Evolutionary conservation across 2,329 filamentous ascomycete genomes (phyloP).

Genomic region (Fusarium mangiferae): DNA sequence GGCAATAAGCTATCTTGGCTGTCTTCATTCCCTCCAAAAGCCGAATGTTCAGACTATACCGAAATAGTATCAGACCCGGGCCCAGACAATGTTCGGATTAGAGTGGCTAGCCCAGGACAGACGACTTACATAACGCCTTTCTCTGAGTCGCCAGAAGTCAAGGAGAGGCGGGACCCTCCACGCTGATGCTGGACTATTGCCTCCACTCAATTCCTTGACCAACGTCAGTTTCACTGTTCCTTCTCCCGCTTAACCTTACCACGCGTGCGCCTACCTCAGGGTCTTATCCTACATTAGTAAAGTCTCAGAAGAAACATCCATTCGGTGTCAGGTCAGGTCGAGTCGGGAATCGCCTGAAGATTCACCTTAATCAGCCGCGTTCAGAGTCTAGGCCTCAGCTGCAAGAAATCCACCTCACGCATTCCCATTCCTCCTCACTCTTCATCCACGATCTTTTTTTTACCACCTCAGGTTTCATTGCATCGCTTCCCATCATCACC

Average conservation of each 20-base stretch:
- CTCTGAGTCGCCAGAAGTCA: slow-evolving; percentile 30
- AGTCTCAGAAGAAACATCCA: background rate
- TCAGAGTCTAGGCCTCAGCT: slow-evolving; percentile 2
- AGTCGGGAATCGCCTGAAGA: background rate
- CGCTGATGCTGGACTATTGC: background rate
- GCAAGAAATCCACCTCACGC: background rate
- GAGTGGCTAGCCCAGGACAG: slow-evolving; percentile 16
- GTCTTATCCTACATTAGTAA: slow-evolving; percentile 1
- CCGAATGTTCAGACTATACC: slow-evolving; percentile 14
- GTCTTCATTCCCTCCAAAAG: slow-evolving; percentile 7
- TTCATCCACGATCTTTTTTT: background rate
- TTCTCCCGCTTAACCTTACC: slow-evolving; percentile 9
- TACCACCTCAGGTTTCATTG: background rate
- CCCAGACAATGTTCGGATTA: slow-evolving; percentile 18
- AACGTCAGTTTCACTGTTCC: slow-evolving; percentile 3
- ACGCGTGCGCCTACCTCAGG: background rate
- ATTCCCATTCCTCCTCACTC: background rate
- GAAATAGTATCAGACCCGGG: slow-evolving; percentile 13
- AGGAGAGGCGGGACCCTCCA: slow-evolving; percentile 30
- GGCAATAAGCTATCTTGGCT: background rate
- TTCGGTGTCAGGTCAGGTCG: background rate
- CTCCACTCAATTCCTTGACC: slow-evolving; percentile 17
- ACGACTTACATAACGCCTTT: slow-evolving; percentile 36
- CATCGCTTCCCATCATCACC: slow-evolving; percentile 14
- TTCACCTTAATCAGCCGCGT: slow-evolving; percentile 2